Evolutionary conservation across 2,329 filamentous ascomycete species (phyloP).

Genomic region (Hysterium pulicare): DNA sequence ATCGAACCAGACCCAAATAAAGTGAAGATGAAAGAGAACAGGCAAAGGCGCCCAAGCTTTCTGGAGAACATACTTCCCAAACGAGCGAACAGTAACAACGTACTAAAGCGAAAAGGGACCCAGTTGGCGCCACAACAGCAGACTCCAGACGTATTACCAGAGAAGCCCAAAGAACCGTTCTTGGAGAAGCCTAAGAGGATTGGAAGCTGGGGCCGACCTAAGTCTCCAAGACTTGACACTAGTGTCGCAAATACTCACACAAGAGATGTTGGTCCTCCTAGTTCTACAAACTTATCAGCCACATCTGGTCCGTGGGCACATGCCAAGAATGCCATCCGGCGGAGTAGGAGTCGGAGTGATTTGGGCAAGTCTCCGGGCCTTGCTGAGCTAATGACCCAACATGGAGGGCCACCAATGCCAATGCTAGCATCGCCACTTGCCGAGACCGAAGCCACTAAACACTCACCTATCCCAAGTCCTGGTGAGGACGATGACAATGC

Average conservation of each 20-base stretch:
- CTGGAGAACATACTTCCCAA: conserved; percentile 46
- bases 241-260: conserved; percentile 38
- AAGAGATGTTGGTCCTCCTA: conserved; percentile 55
- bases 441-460: conserved; percentile 34
- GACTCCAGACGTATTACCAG: conserved; percentile 17
- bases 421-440: conserved; percentile 49
- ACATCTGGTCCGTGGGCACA: conserved; percentile 35
- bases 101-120: conserved; percentile 48
- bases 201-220: conserved; percentile 41
- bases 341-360: conserved; percentile 58
- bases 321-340: conserved; percentile 45
- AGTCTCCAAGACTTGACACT: conserved; percentile 40
- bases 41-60: conserved; percentile 51
- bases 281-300: conserved; percentile 37
- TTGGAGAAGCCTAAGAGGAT: conserved; percentile 37
- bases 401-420: conserved; percentile 58
- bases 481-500: conserved; percentile 37
- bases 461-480: conserved; percentile 29
- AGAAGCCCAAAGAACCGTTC: conserved; percentile 29
- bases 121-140: conserved; percentile 27
- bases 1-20: conserved; percentile 46
- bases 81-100: conserved; percentile 40
- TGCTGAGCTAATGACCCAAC: conserved; percentile 53
- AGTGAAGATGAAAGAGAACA: conserved; percentile 32
- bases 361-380: conserved; percentile 49